phyloP scores from a whole-genome alignment of 2,329 filamentous ascomycete genomes.

The Colletotrichum sp. region DNA sequence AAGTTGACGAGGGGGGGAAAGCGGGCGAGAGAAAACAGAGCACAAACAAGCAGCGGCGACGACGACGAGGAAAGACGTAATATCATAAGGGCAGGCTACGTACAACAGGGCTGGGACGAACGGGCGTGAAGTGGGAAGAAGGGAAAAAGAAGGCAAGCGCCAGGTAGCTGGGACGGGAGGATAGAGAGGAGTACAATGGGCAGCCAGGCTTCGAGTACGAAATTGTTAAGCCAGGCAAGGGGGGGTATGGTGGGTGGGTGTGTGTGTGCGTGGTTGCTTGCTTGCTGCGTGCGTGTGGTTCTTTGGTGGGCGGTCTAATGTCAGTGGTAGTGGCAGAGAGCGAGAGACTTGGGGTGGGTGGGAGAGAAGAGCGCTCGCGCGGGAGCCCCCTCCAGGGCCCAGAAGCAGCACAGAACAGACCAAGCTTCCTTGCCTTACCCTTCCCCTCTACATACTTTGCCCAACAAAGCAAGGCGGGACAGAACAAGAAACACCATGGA shows the following conservation, averaged over 20 bases:
- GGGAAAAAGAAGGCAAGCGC: not conserved
- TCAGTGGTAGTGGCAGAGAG: not conserved
- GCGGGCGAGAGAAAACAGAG: not conserved
- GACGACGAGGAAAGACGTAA: conserved; percentile 2
- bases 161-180: conserved; percentile 6
- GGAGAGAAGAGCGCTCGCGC: not conserved
- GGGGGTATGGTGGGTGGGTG: not conserved
- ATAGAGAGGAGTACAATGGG: conserved; percentile 1
- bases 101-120: conserved; percentile 21
- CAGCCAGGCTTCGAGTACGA: conserved; percentile 12
- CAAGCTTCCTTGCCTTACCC: conserved; percentile 5
- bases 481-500: conserved; percentile 10
- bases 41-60: conserved; percentile 4
- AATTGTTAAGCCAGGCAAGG: conserved; percentile 17
- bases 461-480: conserved; percentile 8
- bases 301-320: not conserved
- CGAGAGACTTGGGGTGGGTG: not conserved
- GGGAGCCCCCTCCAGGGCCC: not conserved
- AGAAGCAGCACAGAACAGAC: not conserved
- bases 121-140: conserved; percentile 11
- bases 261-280: not conserved
- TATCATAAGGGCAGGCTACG: conserved; percentile 19
- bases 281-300: not conserved
- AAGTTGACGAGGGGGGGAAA: not conserved
- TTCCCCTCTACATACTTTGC: conserved; percentile 4